Conservation (phyloP, 495 filamentous ascomycete species). For the Podospora pseudocomata region DNA sequence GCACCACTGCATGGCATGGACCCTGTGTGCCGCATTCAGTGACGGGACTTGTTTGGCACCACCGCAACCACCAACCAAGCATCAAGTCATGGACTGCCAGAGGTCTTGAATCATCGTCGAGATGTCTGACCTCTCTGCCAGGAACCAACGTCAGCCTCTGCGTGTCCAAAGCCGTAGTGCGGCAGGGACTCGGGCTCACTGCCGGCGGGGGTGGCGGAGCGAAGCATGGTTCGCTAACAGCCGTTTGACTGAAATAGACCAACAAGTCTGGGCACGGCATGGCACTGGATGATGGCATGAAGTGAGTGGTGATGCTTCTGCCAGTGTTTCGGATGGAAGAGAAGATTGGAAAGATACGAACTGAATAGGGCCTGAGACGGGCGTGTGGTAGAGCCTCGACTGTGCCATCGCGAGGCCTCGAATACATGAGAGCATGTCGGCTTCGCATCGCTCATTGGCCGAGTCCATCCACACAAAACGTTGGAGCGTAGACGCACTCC, state of each 20-base stretch:
- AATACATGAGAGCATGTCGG: not conserved
- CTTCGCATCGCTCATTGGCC: not conserved
- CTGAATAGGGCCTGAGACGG: not conserved
- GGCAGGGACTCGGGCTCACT: conserved; percentile 3
- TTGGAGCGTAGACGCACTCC: not conserved
- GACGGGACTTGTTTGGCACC: not conserved
- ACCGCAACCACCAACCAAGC: not conserved
- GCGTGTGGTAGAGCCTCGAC: not conserved
- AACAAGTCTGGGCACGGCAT: conserved; percentile 2
- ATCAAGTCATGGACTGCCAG: not conserved
- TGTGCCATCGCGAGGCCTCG: not conserved
- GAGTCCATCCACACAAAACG: not conserved
- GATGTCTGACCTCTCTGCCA: not conserved
- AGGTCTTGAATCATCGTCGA: not conserved
- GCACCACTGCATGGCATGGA: not conserved
- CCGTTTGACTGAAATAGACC: conserved; percentile 4
- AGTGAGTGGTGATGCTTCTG: not conserved
- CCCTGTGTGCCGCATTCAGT: not conserved
- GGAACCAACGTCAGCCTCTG: not conserved
- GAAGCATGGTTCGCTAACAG: conserved; percentile 3
- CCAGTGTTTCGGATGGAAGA: not conserved
- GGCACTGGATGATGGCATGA: not conserved
- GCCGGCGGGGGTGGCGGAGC: conserved; percentile 18
- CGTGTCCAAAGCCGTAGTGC: not conserved
- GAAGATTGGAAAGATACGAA: not conserved